Evolutionary conservation across 2,329 filamentous ascomycete genomes (phyloP).

Genomic region (Aspergillus sp.): DNA sequence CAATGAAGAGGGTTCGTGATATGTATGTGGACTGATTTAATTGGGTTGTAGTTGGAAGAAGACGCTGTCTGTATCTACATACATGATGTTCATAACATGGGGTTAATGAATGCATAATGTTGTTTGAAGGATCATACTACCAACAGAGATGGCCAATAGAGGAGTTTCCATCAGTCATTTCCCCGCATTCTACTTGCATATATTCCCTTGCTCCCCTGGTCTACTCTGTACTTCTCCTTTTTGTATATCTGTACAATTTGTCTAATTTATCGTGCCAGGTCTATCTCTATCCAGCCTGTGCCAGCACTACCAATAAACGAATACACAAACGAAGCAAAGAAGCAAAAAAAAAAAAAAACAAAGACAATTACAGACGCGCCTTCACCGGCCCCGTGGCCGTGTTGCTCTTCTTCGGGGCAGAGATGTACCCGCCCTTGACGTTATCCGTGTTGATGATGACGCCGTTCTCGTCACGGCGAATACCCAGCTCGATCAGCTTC

Average conservation of each 20-base stretch:
- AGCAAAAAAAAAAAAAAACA: conserved; percentile 1
- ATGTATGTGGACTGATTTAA: too few relatives aligned
- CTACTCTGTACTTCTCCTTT: conserved; percentile 16
- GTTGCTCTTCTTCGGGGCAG: conserved; percentile 58
- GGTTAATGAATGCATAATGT: too few relatives aligned
- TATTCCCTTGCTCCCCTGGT: conserved; percentile 11
- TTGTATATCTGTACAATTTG: background rate
- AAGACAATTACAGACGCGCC: conserved; percentile 28
- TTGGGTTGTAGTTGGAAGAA: too few relatives aligned
- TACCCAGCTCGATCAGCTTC: conserved; percentile 62
- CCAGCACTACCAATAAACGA: conserved; percentile 4
- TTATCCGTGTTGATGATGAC: conserved; percentile 58
- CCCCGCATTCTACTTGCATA: conserved; percentile 9
- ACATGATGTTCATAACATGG: too few relatives aligned
- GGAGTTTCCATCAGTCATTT: conserved; percentile 6
- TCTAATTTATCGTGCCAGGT: background rate
- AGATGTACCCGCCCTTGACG: conserved; percentile 54
- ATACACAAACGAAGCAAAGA: conserved; percentile 8
- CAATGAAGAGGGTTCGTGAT: too few relatives aligned
- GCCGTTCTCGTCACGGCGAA: conserved; percentile 54
- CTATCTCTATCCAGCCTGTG: background rate
- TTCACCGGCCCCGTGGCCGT: conserved; percentile 26
- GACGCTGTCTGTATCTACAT: too few relatives aligned
- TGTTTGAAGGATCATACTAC: too few relatives aligned
- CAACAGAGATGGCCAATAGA: conserved; percentile 2